These are phyloP conservation scores for Primulina huaijiensis DNA, from an alignment of 257 asterid species.

Conservation along the genomic window DNA sequence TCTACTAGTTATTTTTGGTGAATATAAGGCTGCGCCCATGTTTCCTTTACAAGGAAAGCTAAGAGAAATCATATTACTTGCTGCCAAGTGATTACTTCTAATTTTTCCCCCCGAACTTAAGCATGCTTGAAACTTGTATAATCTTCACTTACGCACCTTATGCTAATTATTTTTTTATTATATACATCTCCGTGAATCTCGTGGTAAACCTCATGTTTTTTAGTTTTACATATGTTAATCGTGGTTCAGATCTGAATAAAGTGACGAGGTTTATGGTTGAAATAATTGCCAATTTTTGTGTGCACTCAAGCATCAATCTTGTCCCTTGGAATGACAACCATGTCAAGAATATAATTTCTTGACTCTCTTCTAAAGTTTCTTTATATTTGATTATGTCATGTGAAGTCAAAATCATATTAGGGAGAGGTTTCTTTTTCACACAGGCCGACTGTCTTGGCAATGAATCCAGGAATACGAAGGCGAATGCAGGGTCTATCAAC, in stretches of 20 bases:
- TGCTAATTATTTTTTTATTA: no score
- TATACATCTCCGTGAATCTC: no score
- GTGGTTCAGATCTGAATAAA: no score
- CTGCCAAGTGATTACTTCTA: background rate
- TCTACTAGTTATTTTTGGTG: background rate
- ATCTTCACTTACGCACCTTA: no score
- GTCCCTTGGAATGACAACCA: no score
- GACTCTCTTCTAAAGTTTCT: background rate
- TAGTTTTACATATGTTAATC: no score
- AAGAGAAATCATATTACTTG: background rate
- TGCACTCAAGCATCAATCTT: background rate
- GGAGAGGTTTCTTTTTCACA: conserved; percentile 2
- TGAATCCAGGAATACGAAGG: conserved; percentile 27
- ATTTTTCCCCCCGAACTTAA: no score
- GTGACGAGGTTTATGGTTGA: background rate
- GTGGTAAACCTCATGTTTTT: no score
- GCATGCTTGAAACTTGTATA: no score
- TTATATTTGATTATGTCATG: conserved; percentile 7
- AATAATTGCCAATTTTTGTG: background rate
- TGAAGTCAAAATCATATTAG: conserved; percentile 18
- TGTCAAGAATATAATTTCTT: background rate
- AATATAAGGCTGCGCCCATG: background rate
- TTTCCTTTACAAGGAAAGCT: background rate
- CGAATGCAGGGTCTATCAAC: conserved; percentile 34
- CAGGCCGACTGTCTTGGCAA: conserved; percentile 42